Evolutionary conservation across 2,329 filamentous ascomycete species (phyloP), one percentile per base, ranked within the genome.

Genomic region (Talaromyces piceae): DNA sequence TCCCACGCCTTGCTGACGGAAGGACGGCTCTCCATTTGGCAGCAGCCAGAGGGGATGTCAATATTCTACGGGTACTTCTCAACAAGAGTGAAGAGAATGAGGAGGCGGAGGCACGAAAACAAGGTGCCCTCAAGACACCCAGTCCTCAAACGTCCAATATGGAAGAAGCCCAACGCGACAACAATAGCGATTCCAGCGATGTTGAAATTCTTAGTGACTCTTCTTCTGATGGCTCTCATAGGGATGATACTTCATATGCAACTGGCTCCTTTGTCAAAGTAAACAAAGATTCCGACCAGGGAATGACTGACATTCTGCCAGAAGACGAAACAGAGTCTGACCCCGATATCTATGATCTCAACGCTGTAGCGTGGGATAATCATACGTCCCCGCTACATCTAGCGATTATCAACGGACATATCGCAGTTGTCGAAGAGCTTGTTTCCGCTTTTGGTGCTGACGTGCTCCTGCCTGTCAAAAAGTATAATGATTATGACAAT

Each of bases 21-120:
- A 80, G 81, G 57, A 94, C 88, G 2, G 86, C 88, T 7, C 75
- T 95, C n/a, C 89, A 95, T 66, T 73, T 94, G 26, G 88, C 88
- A 16, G 86, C 87, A 16, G 78, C 82, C 41, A 78, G 84, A 20
- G 89, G 89, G 0, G 72, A 82, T 56, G 63, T 72, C 1, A 80
- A 84, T 16, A 91, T 93, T 56, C 77, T 93, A 57, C 83, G 78
- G 55, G 80, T 83, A 6, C 71, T 95, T 11, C 78, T 95, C 63
- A 75, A 82, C 28, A 88, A 83, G 70, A 93, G 88, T 60, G 78
- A 81, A 51, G 76, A 78, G 26, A 93, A 93, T 54, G 84, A 90
- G 63, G 82, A 83, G 52, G 76, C 79, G 48, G 81, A 86, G n/a
- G 54, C 63, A 2, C 57, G 65, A 2, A 61, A 64, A 6, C 62